Percentiles rank a stretch among this genome's conserved stretches.
phyloP scores from a whole-genome alignment of 306 rosid genomes.

The Inga leiocalycina region DNA sequence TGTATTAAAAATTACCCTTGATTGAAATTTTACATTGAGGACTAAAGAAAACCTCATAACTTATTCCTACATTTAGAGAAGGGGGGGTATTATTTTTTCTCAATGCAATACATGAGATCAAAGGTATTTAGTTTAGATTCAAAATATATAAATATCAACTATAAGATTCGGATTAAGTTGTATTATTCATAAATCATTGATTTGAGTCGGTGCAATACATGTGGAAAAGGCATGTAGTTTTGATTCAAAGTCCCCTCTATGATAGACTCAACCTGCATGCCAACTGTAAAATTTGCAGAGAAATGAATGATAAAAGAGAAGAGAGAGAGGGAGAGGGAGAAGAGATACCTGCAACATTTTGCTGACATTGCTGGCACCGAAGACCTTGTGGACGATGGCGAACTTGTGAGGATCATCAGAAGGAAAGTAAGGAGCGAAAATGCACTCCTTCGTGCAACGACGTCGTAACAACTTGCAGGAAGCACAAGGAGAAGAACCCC shows the following conservation, averaged over 20 bases:
- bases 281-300: not conserved
- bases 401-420: constrained; percentile 22
- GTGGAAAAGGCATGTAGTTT: not conserved
- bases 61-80: too few species aligned
- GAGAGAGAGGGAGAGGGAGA: not conserved
- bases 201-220: not conserved
- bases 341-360: constrained; percentile 24
- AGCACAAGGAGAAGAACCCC: constrained; percentile 23
- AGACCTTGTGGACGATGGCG: constrained; percentile 21
- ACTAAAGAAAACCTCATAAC: too few species aligned
- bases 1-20: too few species aligned
- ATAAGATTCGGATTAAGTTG: not conserved
- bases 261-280: not conserved
- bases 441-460: constrained; percentile 22
- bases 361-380: constrained; percentile 28
- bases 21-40: too few species aligned
- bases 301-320: not conserved
- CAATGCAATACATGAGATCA: too few species aligned
- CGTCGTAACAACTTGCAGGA: constrained; percentile 26
- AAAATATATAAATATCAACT: not conserved
- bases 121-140: not conserved
- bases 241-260: not conserved
- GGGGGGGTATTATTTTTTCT: too few species aligned
- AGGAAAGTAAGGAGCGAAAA: constrained; percentile 26
- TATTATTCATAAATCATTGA: not conserved